These are phyloP conservation scores for Forsythia suspensa DNA, from an alignment of 257 asterid genomes.

Conservation along the genomic window DNA sequence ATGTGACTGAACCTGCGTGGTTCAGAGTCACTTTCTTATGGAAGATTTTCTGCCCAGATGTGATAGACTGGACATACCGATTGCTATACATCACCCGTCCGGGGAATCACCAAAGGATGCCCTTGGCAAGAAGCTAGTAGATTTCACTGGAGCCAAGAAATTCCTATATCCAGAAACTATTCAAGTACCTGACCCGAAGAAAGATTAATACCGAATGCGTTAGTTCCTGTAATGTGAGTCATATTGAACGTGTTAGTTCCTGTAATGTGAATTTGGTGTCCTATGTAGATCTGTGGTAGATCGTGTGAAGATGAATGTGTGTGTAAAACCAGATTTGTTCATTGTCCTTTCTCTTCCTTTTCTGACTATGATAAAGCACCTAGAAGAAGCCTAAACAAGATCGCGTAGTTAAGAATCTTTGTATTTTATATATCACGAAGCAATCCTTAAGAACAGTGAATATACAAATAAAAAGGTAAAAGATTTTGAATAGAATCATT, in stretches of 20 bases:
- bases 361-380: no score
- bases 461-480: neutral
- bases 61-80: constrained; percentile 48
- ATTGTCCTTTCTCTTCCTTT: no score
- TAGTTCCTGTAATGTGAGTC: neutral
- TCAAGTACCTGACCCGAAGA: constrained; percentile 25
- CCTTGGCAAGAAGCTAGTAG: constrained; percentile 41
- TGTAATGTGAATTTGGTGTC: no score
- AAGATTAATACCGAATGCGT: constrained; percentile 14
- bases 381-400: no score
- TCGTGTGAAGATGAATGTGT: no score
- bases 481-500: neutral
- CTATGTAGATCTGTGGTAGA: no score
- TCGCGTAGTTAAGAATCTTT: no score
- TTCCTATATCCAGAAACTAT: constrained; percentile 50
- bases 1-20: constrained; percentile 62
- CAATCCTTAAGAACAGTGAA: neutral
- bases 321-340: no score
- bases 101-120: constrained; percentile 37
- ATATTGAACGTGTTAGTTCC: no score
- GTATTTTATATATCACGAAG: neutral
- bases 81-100: constrained; percentile 24
- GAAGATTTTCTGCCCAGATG: constrained; percentile 56
- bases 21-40: constrained; percentile 39
- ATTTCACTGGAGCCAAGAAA: constrained; percentile 38